Evolutionary conservation across 257 asterid genomes (phyloP).

Genomic region (Haberlea rhodopensis): DNA sequence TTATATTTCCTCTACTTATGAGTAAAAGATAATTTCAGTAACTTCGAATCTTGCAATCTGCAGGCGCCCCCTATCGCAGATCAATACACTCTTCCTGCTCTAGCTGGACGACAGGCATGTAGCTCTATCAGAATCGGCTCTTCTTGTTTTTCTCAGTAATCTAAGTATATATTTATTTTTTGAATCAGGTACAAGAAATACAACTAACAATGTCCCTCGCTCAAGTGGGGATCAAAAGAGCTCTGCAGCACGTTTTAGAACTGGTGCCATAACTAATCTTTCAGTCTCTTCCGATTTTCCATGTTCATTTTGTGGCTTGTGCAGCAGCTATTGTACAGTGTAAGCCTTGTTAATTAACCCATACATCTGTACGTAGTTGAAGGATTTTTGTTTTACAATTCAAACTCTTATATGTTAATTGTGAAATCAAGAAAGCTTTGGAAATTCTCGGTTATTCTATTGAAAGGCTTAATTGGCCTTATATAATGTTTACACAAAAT

Average conservation of each 20-base stretch:
- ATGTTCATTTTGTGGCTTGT: not conserved
- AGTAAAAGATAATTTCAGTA: not conserved
- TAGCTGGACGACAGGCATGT: slow-evolving; percentile 93
- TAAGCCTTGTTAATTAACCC: not conserved
- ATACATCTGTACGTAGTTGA: not conserved
- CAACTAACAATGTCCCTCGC: slow-evolving; percentile 82
- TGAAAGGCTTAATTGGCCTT: too few species aligned
- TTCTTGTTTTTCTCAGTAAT: not conserved
- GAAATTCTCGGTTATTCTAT: too few species aligned
- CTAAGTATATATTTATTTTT: not conserved
- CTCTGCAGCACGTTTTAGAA: slow-evolving; percentile 77
- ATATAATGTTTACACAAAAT: too few species aligned
- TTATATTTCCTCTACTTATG: not conserved
- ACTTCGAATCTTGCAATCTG: slow-evolving; percentile 9
- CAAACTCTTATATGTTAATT: too few species aligned
- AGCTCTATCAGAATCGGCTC: not conserved
- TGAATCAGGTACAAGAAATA: slow-evolving; percentile 84
- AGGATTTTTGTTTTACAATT: too few species aligned
- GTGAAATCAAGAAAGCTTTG: too few species aligned
- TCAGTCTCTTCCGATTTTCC: not conserved
- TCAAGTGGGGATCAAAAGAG: slow-evolving; percentile 85
- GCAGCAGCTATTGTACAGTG: slow-evolving; percentile 10
- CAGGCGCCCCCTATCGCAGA: slow-evolving; percentile 81
- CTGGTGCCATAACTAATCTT: slow-evolving; percentile 60
- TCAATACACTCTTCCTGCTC: slow-evolving; percentile 84